Base-by-base conservation (phyloP, 345 rosid genomes). In the Aquilaria yunnanensis region DNA sequence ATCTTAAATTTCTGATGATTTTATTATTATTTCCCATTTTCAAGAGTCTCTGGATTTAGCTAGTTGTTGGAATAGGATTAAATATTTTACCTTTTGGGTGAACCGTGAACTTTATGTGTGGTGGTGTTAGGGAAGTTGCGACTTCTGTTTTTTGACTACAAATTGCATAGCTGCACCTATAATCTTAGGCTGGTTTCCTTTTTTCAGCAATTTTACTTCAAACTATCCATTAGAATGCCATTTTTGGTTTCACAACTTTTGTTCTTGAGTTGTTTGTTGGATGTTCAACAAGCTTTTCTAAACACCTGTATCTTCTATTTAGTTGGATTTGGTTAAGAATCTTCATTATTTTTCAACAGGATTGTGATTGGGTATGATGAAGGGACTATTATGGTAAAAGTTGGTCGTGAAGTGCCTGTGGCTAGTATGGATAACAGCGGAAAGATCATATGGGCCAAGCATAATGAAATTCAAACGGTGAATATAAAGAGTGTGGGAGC, bases 391-490 rank as follows among this genome's bases (percentile, higher is more conserved):
- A 80, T 89, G 88, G 93, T 83, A 65, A 85, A 89, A 77, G 75
- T 92, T 67, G 99, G 99, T 58, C 87, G 94, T 51, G 99, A 95
- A 77, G 88, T 82, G 60, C 99, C 99, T 69, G 97, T 95, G 12
- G 97, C 99, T 60, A 95, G 99, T 78, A 95, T 95, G 99, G 99
- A 95, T 72, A 95, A 81, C 71, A 85, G 94, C 63, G 99, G 99
- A 61, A 95, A 95, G 79, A 91, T 95, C 77, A 91, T 91, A 70
- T 95, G 99, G 99, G 98, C 99, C 32, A 95, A 91, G 84, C 99
- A 91, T 74, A 95, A 95, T 81, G 99, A 95, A 78, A 85, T 95
- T 75, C 99, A 95, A 78, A 95, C 99, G 51, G 96, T 90, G 57
- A 95, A 95, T 76, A 85, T 95, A 72, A 95, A 91, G 88, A 91